Percentiles rank a stretch among this genome's conserved stretches.
phyloP scores from a whole-genome alignment of 2,329 filamentous ascomycete genomes.

The Shiraia sp. region DNA sequence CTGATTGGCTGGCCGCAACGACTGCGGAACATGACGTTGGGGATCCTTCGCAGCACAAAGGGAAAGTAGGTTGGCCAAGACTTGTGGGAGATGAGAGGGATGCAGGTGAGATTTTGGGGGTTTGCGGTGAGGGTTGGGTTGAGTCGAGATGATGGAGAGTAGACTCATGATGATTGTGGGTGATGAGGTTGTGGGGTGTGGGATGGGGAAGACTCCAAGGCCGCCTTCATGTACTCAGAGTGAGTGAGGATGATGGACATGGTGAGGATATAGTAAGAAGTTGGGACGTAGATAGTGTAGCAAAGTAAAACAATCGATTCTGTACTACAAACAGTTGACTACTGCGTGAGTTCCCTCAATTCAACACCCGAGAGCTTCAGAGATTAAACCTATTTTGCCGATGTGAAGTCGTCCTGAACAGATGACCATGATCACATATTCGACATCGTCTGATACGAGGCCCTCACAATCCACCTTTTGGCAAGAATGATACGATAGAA shows the following conservation, averaged over 20 bases:
- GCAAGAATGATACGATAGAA: slow-evolving; percentile 5
- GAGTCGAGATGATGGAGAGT: slow-evolving; percentile 8
- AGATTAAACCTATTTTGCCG: slow-evolving; percentile 38
- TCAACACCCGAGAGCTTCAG: slow-evolving; percentile 7
- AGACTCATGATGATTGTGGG: slow-evolving; percentile 19
- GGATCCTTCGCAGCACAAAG: not conserved
- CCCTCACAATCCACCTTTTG: not conserved
- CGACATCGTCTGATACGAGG: slow-evolving; percentile 38
- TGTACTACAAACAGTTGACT: slow-evolving; percentile 5
- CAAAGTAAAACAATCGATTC: slow-evolving; percentile 7
- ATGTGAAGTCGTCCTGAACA: slow-evolving; percentile 27
- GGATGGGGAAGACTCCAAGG: not conserved
- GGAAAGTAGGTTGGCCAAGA: not conserved
- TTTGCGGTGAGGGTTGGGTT: slow-evolving; percentile 6
- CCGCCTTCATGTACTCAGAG: slow-evolving; percentile 4
- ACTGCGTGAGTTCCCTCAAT: slow-evolving; percentile 14
- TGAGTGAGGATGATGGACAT: slow-evolving; percentile 5
- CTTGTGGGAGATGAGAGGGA: slow-evolving; percentile 15
- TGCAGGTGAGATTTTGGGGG: slow-evolving; percentile 4
- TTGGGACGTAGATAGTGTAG: slow-evolving; percentile 1
- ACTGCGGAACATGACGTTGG: not conserved
- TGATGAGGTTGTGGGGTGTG: slow-evolving; percentile 1
- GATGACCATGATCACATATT: slow-evolving; percentile 27
- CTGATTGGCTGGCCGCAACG: slow-evolving; percentile 8
- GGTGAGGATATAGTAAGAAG: not conserved